These are phyloP conservation scores for Coemansia sp. DNA, from an alignment of 192 early-diverging fungal species.

Conservation along the genomic window DNA sequence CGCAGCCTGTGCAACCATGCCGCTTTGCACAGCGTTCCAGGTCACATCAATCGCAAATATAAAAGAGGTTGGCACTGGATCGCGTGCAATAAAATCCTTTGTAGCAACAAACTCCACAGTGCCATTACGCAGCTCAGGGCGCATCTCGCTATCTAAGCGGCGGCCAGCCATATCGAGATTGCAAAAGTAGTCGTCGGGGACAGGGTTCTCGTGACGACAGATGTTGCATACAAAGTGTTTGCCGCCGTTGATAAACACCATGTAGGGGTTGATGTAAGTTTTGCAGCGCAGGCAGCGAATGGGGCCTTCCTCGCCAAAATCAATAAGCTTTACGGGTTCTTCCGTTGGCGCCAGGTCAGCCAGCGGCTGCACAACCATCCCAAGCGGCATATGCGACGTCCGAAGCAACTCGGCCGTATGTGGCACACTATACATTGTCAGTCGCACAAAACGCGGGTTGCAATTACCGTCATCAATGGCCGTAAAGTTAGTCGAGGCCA, in stretches of 20 bases:
- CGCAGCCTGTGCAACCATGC: constrained; percentile 70
- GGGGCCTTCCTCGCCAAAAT: constrained; percentile 84
- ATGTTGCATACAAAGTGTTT: constrained; percentile 92
- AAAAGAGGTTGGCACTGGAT: constrained; percentile 69
- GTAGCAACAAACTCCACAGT: constrained; percentile 87
- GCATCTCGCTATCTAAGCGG: constrained; percentile 75
- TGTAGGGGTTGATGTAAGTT: constrained; percentile 91
- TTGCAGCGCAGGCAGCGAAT: constrained; percentile 88
- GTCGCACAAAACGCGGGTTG: constrained; percentile 87
- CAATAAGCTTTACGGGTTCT: constrained; percentile 74
- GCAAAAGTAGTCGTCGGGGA: constrained; percentile 87
- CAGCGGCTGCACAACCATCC: constrained; percentile 87
- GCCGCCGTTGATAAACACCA: constrained; percentile 86
- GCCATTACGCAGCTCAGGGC: constrained; percentile 89
- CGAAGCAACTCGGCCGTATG: constrained; percentile 76
- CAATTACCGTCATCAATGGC: constrained; percentile 91
- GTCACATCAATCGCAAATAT: constrained; percentile 97
- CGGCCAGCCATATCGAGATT: constrained; percentile 91
- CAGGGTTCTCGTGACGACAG: constrained; percentile 81
- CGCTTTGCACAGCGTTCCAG: constrained; percentile 79
- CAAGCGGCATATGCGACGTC: constrained; percentile 78
- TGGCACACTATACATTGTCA: constrained; percentile 87
- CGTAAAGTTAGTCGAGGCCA: constrained; percentile 75
- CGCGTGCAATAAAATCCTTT: constrained; percentile 62
- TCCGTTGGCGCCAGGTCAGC: constrained; percentile 79